A percentile compares a stretch with the other conserved stretches of the same genome.
phyloP scores from a whole-genome alignment of 352 stramenopile genomes.

The Phytopythium chamaehyphon region DNA sequence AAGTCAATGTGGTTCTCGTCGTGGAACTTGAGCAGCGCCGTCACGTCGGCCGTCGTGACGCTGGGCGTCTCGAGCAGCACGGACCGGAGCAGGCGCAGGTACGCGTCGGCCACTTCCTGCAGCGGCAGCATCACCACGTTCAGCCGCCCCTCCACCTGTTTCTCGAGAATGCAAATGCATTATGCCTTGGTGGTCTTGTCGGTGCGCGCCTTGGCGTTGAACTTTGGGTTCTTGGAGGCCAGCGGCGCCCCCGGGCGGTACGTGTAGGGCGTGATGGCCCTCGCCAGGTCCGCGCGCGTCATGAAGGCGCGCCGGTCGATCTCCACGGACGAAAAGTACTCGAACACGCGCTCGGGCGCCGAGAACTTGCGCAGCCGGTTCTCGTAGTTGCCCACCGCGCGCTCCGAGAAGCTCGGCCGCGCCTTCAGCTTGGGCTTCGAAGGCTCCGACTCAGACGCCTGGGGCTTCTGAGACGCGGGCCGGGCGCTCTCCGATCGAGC shows the following conservation, averaged over 20 bases:
- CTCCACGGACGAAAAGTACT: conserved; percentile 88
- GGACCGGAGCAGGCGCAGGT: conserved; percentile 43
- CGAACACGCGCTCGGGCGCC: conserved; percentile 83
- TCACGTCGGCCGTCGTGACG: conserved; percentile 42
- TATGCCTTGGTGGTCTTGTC: conserved; percentile 42
- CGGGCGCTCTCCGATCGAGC: conserved; percentile 19
- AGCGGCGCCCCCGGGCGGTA: conserved; percentile 69
- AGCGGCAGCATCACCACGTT: neutral
- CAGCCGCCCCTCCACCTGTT: neutral
- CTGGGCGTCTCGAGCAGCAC: conserved; percentile 51
- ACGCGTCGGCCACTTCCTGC: conserved; percentile 43
- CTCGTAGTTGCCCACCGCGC: conserved; percentile 84
- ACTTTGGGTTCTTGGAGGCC: conserved; percentile 79
- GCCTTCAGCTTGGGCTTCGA: neutral
- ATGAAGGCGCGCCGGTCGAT: conserved; percentile 81
- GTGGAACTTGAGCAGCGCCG: conserved; percentile 47
- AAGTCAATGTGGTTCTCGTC: conserved; percentile 69
- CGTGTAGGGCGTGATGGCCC: conserved; percentile 82
- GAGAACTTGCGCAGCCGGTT: conserved; percentile 85
- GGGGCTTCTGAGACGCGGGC: no score
- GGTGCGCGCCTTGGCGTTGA: conserved; percentile 57
- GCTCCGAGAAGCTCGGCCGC: conserved; percentile 64
- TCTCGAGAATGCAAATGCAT: neutral
- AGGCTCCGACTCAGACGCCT: neutral
- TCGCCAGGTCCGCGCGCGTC: conserved; percentile 75